Percentiles rank a stretch among this genome's conserved stretches.
Evolutionary conservation across 352 stramenopile species (phyloP).

Genomic region (Thraustotheca clavata): DNA sequence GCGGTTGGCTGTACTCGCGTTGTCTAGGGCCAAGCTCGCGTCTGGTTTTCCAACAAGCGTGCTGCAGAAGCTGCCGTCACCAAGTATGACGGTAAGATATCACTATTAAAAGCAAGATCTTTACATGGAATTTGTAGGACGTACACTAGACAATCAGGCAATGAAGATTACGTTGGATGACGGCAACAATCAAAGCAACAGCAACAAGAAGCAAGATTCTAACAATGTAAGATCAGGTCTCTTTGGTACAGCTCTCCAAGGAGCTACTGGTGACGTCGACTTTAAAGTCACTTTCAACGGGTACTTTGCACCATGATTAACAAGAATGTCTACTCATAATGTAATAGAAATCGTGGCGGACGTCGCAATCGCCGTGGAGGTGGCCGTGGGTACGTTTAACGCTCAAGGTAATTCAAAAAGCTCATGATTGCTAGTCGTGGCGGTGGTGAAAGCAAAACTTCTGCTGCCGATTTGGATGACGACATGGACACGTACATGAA

Average conservation of each 20-base stretch:
- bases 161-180: slow-evolving; percentile 67
- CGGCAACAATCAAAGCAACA: not conserved
- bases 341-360: slow-evolving; percentile 21
- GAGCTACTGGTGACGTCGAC: slow-evolving; percentile 37
- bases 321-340: not conserved
- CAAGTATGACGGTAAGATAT: slow-evolving; percentile 58
- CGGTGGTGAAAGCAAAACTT: slow-evolving; percentile 30
- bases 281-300: slow-evolving; percentile 71
- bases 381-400: slow-evolving; percentile 26
- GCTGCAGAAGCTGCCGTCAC: slow-evolving; percentile 76
- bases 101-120: not conserved
- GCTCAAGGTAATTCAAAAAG: slow-evolving; percentile 3
- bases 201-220: slow-evolving; percentile 24
- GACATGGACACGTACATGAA: slow-evolving; percentile 87
- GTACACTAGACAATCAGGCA: slow-evolving; percentile 58
- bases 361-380: slow-evolving; percentile 29
- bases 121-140: slow-evolving; percentile 29
- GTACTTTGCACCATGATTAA: slow-evolving; percentile 30
- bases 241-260: slow-evolving; percentile 59
- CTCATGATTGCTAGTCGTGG: slow-evolving; percentile 26
- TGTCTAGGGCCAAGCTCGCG: slow-evolving; percentile 46
- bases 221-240: slow-evolving; percentile 69
- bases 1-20: slow-evolving; percentile 2
- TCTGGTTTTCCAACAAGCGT: slow-evolving; percentile 59
- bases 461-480: slow-evolving; percentile 59